Evolutionary conservation across 2,329 filamentous ascomycete genomes (phyloP), one percentile per base, ranked within the genome.

Genomic region (Sporothrix brasiliensis): DNA sequence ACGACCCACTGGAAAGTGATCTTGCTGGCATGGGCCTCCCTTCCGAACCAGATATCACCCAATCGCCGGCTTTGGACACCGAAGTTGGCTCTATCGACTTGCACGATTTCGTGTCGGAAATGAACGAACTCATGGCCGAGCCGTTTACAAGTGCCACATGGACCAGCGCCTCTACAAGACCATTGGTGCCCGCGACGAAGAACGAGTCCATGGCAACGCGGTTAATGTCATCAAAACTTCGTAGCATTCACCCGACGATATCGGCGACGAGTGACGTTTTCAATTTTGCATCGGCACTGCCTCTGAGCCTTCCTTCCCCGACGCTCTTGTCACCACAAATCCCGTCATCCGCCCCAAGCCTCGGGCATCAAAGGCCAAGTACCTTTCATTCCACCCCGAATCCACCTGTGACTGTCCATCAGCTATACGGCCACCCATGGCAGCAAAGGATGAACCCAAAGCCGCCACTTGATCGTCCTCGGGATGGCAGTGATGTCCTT

Each of bases 141-240:
- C 39, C n/a, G 21, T 14, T 47, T 27, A 7, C 5, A 27, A 7
- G 24, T 44, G 21, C 13, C 2, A 7, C 39, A 24, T 47, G 41
- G 13, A 14, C 58, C 4, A 27, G 11, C 14, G 24, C 13, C 3
- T 47, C 21, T 6, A 7, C 11, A 63, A 21, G 39, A 6, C 10
- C 34, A 11, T 47, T 47, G 58, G 10, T 21, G 2, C 13, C 24
- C 2, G 27, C 19, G 39, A 21, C n/a, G 11, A 63, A 27, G 24
- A 16, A 34, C 39, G 5, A 47, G 14, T 10, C 58, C 24, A 13
- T 3, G 1, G 5, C 58, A 27, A 13, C 10, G 2, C 56, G 34
- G 21, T 47, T 63, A 24, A 63, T 63, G 58, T n/a, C 58, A 19
- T 63, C 58, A 16, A 24, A 47, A 7, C 24, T 61, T 21, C 58